Evolutionary conservation across 225 moss, liverwort and hornwort genomes (phyloP), one percentile per base, ranked within the genome.

Genomic region (Pseudisothecium myosuroides): DNA sequence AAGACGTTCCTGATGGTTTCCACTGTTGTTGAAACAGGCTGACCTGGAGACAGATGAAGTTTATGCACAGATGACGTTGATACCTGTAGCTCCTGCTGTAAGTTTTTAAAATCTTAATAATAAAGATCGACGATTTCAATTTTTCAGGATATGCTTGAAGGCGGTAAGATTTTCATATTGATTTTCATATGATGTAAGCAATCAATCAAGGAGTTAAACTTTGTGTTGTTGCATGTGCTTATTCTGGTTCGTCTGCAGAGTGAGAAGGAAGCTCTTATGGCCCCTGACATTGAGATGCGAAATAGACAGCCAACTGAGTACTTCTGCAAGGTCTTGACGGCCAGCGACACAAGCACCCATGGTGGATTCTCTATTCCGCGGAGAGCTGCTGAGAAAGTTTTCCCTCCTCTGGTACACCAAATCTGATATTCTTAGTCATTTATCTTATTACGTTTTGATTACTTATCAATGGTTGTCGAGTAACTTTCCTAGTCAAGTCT

Each of bases 361-460:
- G 94, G 94, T 74, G 94, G 94, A 62, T 94, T 94, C 68, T 94
- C 94, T 76, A 92, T 94, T 87, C 94, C 94, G 26, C 94, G 94
- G n/a, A 88, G 89, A 87, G 94, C 94, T 87, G 94, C 94, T 68
- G 94, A 94, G 91, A 94, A 92, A 94, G 94, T 94, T 83, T 94
- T 94, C 56, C 94, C 94, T 67, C 60, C 91, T 65, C 83, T 94
- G 94, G 94, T 94, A 91, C 68, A 67, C 43, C 34, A 68, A 50
- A 60, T 76, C 68, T 62, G 47, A 67, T 61, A 26, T 73, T 49
- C 78, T 43, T 61, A 23, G 22, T 76, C 43, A 61, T 86, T 50
- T 18, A 61, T 72, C 77, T 69, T 36, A 36, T 86, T 67, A 9
- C 78, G 27, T 88, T 62, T 37, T 49, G 55, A 22, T 68, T 59